These are phyloP conservation scores for Auricularia sp. DNA, from an alignment of 768 basidiomycete species.

Conservation along the genomic window DNA sequence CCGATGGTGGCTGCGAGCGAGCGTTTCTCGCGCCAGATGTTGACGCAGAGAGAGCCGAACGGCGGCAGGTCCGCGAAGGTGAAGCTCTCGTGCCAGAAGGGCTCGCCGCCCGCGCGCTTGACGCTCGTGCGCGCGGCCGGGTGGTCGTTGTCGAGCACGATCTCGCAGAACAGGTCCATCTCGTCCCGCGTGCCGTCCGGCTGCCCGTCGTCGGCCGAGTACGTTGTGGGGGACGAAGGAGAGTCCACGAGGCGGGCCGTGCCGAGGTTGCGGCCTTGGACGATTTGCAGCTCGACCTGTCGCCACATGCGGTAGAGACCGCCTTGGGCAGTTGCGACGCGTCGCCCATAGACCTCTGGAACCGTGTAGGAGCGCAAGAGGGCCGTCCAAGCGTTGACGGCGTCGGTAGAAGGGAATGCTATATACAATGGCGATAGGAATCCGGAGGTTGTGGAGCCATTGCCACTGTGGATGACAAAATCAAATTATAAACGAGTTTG, in stretches of 20 bases:
- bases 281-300: slow-evolving; percentile 61
- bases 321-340: slow-evolving; percentile 45
- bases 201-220: slow-evolving; percentile 11
- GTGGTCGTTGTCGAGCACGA: slow-evolving; percentile 43
- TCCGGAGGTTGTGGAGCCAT: neutral
- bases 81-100: slow-evolving; percentile 81
- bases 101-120: slow-evolving; percentile 44
- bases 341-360: slow-evolving; percentile 62
- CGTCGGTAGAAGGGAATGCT: slow-evolving; percentile 55
- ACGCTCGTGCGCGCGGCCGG: slow-evolving; percentile 67
- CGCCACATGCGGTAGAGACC: slow-evolving; percentile 86
- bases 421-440: slow-evolving; percentile 49
- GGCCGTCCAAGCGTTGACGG: slow-evolving; percentile 65
- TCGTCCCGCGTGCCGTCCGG: slow-evolving; percentile 43
- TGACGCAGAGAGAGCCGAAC: slow-evolving; percentile 58
- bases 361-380: slow-evolving; percentile 72
- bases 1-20: slow-evolving; percentile 19
- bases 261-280: slow-evolving; percentile 68
- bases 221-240: neutral
- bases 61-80: slow-evolving; percentile 67
- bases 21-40: slow-evolving; percentile 63
- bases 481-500: neutral
- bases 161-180: slow-evolving; percentile 67
- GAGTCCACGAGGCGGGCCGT: slow-evolving; percentile 28
- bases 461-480: neutral